phyloP scores from a whole-genome alignment of 163 green algal genomes.

The Volvox carteri region DNA sequence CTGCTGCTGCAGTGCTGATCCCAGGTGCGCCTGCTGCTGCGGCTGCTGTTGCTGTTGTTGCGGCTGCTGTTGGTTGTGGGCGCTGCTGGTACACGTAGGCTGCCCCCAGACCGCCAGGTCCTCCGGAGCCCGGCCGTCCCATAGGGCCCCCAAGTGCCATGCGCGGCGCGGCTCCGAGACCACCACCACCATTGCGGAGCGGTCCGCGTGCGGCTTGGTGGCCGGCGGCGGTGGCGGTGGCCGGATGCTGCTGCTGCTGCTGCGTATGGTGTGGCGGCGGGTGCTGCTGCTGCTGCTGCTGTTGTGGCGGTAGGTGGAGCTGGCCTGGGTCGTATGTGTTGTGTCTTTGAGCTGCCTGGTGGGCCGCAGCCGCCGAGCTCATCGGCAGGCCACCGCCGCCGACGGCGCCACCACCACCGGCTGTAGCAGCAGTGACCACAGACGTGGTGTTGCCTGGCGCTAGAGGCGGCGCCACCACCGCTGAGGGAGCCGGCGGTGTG shows the following conservation, averaged over 20 bases:
- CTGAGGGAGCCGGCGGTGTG: neutral
- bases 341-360: too few relatives aligned
- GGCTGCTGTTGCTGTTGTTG: too few relatives aligned
- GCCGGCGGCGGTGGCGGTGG: too few relatives aligned
- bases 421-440: neutral
- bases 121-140: neutral
- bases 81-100: constrained; percentile 15
- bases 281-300: neutral
- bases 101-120: neutral
- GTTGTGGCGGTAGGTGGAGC: neutral
- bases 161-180: neutral
- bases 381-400: neutral
- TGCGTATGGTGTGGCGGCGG: neutral
- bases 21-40: too few relatives aligned
- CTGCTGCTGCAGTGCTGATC: too few relatives aligned
- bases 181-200: neutral
- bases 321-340: neutral
- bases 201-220: neutral
- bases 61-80: too few relatives aligned
- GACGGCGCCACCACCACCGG: neutral
- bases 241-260: neutral
- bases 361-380: neutral
- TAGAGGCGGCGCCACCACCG: neutral
- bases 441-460: neutral
- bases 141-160: neutral